phyloP scores from a whole-genome alignment of 148 eudicot species.

The Tetragonia tetragonoides region DNA sequence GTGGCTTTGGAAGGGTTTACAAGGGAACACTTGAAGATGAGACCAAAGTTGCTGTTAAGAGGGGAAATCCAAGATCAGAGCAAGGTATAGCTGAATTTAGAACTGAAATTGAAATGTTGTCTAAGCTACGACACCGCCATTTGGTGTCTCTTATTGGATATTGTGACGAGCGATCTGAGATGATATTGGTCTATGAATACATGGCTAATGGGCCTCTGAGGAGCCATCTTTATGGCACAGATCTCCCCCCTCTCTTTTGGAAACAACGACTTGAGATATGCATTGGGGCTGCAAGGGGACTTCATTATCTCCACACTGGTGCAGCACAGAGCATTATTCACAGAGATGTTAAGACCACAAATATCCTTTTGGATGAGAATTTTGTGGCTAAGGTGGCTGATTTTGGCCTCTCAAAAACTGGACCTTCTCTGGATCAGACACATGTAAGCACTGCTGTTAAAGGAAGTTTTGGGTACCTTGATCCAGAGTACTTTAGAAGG shows the following conservation, averaged over 20 bases:
- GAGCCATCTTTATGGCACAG: conserved; percentile 93
- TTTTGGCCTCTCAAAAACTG: conserved; percentile 90
- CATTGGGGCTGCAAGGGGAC: conserved; percentile 94
- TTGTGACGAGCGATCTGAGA: conserved; percentile 93
- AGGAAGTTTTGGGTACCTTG: conserved; percentile 94
- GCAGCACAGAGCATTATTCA: conserved; percentile 90
- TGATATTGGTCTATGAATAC: conserved; percentile 91
- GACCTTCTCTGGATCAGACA: conserved; percentile 89
- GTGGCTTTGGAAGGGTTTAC: conserved; percentile 95
- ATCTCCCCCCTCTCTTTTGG: conserved; percentile 80
- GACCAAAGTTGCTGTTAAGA: conserved; percentile 77
- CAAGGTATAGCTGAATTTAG: conserved; percentile 93
- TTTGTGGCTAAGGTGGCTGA: conserved; percentile 97
- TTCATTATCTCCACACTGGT: conserved; percentile 97
- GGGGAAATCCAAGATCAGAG: conserved; percentile 95
- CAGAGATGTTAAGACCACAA: conserved; percentile 95
- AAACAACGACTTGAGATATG: conserved; percentile 94
- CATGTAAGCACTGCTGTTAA: conserved; percentile 98
- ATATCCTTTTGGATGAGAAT: conserved; percentile 84
- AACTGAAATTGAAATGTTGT: conserved; percentile 94
- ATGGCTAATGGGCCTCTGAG: conserved; percentile 98
- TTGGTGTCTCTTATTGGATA: conserved; percentile 93
- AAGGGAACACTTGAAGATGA: conserved; percentile 90
- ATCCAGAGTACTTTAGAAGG: conserved; percentile 95
- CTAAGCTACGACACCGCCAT: conserved; percentile 95